These are phyloP conservation scores for Candida fluviatilis DNA, from an alignment of 805 yeast species.

Conservation along the genomic window DNA sequence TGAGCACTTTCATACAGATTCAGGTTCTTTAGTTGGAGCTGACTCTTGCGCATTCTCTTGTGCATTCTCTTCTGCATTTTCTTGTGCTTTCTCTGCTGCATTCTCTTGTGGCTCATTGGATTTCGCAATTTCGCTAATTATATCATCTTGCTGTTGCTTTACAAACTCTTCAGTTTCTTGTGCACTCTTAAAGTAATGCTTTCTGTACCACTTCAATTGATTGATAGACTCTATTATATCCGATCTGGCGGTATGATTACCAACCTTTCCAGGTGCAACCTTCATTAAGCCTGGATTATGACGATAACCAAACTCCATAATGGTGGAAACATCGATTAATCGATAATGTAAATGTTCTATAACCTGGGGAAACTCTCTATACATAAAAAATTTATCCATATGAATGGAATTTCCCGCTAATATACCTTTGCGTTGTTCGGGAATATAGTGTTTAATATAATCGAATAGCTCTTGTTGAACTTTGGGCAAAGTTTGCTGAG, in stretches of 20 bases:
- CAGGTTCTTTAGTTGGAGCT: no score
- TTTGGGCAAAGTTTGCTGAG: conserved; percentile 45
- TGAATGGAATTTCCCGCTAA: conserved; percentile 92
- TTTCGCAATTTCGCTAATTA: no score
- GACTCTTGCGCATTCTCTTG: no score
- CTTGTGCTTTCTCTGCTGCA: no score
- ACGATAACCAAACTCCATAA: conserved; percentile 76
- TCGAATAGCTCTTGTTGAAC: conserved; percentile 65
- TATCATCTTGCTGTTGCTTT: neutral
- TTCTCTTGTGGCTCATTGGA: no score
- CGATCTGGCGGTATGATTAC: conserved; percentile 79
- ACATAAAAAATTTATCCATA: conserved; percentile 83
- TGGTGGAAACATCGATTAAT: conserved; percentile 82
- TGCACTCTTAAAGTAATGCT: conserved; percentile 48
- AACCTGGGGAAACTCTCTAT: conserved; percentile 76
- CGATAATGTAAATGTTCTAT: conserved; percentile 64
- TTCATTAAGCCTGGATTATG: conserved; percentile 64
- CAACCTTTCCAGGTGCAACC: conserved; percentile 57
- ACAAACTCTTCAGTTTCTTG: conserved; percentile 1
- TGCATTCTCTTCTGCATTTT: no score
- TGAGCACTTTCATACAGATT: no score
- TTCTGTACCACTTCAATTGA: conserved; percentile 74
- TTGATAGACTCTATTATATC: conserved; percentile 88
- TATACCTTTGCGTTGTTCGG: conserved; percentile 54
- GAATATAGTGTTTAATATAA: conserved; percentile 56